Conservation (phyloP, 139 green algal genomes). For the Bryopsis sp. region DNA sequence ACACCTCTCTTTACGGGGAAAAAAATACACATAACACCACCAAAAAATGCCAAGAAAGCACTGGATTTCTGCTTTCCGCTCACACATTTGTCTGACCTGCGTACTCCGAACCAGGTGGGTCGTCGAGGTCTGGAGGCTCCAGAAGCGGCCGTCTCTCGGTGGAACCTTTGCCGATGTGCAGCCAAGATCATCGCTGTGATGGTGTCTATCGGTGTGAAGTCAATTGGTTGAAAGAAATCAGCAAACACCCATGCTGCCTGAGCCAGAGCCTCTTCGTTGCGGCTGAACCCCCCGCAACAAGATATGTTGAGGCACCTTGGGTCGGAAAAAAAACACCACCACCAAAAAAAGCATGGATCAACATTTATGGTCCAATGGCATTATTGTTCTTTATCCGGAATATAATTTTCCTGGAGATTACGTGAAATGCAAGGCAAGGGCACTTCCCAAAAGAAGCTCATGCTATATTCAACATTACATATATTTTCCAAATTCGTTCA, state of each 20-base stretch:
- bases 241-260: conserved; percentile 13
- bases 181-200: conserved; percentile 3
- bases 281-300: conserved; percentile 11
- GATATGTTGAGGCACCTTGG: conserved; percentile 12
- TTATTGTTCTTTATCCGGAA: not conserved
- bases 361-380: not conserved
- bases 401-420: not conserved
- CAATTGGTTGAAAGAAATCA: conserved; percentile 17
- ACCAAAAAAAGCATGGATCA: not conserved
- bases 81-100: too few relatives aligned
- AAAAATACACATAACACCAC: not conserved
- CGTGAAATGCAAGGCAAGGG: not conserved
- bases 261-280: conserved; percentile 12
- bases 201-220: conserved; percentile 10
- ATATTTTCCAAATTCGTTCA: not conserved
- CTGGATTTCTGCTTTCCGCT: too few relatives aligned
- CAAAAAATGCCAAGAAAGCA: too few relatives aligned
- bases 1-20: not conserved
- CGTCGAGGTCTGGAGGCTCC: not conserved
- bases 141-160: not conserved
- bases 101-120: not conserved
- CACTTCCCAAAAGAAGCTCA: not conserved
- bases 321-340: not conserved
- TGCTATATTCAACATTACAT: not conserved
- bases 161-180: conserved; percentile 11